Conservation (phyloP, 495 filamentous ascomycete genomes). For the Ramalina peruviana region DNA sequence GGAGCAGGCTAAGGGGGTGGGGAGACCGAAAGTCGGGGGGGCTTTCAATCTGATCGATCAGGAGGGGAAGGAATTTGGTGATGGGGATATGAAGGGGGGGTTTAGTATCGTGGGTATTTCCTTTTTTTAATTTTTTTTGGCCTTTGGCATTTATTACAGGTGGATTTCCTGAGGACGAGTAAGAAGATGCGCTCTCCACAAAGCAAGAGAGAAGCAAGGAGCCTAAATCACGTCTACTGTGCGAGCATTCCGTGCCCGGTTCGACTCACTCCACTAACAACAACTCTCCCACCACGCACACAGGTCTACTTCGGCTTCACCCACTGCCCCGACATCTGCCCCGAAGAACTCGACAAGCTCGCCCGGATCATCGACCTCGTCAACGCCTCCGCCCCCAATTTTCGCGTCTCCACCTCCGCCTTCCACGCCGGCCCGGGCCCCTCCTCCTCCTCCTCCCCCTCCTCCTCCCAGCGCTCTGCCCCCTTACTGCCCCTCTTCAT, state of each 20-base stretch:
- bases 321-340: constrained; percentile 97
- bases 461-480: neutral
- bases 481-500: constrained; percentile 68
- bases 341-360: constrained; percentile 98
- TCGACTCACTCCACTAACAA: neutral
- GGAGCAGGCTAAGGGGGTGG: constrained; percentile 83
- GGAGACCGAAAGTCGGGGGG: constrained; percentile 84
- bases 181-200: neutral
- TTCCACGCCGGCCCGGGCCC: constrained; percentile 65
- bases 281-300: neutral
- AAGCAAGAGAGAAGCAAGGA: neutral
- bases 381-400: constrained; percentile 34
- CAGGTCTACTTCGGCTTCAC: constrained; percentile 97
- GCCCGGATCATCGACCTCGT: constrained; percentile 80
- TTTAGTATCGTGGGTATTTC: constrained; percentile 50
- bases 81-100: constrained; percentile 69
- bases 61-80: constrained; percentile 59
- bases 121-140: too few species aligned
- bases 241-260: neutral
- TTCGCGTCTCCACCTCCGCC: constrained; percentile 58
- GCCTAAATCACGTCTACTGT: neutral
- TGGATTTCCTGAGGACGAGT: too few species aligned
- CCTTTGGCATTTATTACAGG: too few species aligned
- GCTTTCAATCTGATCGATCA: constrained; percentile 71
- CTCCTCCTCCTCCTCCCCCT: constrained; percentile 18